A percentile compares a stretch with the other conserved stretches of the same genome.
These are phyloP conservation scores for Microcos paniculata DNA, from an alignment of 345 rosid genomes.

Conservation along the genomic window DNA sequence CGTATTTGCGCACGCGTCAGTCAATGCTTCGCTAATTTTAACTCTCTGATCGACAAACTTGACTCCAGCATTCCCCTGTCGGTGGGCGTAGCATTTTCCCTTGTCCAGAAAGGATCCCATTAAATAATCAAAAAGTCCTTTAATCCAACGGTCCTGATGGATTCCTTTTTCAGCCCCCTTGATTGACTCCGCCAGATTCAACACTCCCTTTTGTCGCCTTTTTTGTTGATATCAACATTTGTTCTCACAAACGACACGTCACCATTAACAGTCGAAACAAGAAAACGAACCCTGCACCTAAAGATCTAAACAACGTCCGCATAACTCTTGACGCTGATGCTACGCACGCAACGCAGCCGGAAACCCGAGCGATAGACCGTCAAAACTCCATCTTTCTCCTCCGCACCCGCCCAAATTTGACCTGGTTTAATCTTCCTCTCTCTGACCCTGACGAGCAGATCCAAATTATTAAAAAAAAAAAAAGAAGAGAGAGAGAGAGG, in stretches of 20 bases:
- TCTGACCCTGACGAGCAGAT: constrained; percentile 11
- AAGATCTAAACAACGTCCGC: not conserved
- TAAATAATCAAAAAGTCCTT: not conserved
- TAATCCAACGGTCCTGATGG: constrained; percentile 7
- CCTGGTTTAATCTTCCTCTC: not conserved
- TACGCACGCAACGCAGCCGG: not conserved
- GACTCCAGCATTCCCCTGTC: not conserved
- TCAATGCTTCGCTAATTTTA: not conserved
- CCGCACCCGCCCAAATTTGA: constrained; percentile 22
- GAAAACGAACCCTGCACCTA: not conserved
- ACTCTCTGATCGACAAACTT: not conserved
- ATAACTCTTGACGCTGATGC: constrained; percentile 10
- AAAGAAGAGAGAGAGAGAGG: too few relatives aligned
- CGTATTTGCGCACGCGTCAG: not conserved
- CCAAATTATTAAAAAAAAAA: not conserved
- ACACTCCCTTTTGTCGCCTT: too few relatives aligned
- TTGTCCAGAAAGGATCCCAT: not conserved
- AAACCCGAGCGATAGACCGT: not conserved
- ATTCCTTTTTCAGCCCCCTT: not conserved
- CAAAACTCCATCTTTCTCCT: not conserved
- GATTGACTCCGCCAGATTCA: not conserved
- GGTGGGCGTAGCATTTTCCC: not conserved
- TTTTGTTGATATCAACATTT: not conserved
- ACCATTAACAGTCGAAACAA: not conserved
- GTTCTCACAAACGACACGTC: not conserved